These are phyloP conservation scores for Mychonastes homosphaera DNA, from an alignment of 139 green algal species.

Conservation along the genomic window DNA sequence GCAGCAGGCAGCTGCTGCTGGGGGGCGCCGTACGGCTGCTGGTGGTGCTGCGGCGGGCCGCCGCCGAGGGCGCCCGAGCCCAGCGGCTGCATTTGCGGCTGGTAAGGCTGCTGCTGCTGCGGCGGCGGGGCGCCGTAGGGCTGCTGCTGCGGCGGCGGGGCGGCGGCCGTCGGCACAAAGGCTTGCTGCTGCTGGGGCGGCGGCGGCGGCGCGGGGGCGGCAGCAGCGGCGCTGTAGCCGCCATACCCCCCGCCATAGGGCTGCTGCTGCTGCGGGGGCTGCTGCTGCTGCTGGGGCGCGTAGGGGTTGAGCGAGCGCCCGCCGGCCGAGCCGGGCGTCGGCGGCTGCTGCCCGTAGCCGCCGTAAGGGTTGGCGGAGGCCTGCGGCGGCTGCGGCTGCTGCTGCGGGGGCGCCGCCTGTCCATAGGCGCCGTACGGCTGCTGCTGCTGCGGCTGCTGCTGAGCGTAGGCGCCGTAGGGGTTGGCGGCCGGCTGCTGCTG, in stretches of 20 bases:
- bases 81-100: no score
- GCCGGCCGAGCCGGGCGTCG: not conserved
- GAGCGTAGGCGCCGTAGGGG: conserved; percentile 17
- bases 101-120: conserved; percentile 1
- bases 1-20: not conserved
- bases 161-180: conserved; percentile 1
- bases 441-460: conserved; percentile 12
- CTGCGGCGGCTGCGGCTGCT: not conserved
- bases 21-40: not conserved
- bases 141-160: conserved; percentile 6
- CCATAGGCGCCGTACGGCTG: conserved; percentile 16
- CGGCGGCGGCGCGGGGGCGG: not conserved
- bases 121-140: not conserved
- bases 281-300: no score
- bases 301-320: no score
- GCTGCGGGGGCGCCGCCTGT: conserved; percentile 2
- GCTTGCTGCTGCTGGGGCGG: not conserved
- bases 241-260: not conserved
- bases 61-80: no score
- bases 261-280: not conserved
- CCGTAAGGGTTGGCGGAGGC: not conserved
- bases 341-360: not conserved
- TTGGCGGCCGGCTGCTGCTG: not conserved
- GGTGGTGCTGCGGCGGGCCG: not conserved
- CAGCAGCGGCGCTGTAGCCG: not conserved